Evolutionary conservation across 1,284 basidiomycete species (phyloP), one percentile per base, ranked within the genome.

Genomic region (Phaffia rhodozyma): DNA sequence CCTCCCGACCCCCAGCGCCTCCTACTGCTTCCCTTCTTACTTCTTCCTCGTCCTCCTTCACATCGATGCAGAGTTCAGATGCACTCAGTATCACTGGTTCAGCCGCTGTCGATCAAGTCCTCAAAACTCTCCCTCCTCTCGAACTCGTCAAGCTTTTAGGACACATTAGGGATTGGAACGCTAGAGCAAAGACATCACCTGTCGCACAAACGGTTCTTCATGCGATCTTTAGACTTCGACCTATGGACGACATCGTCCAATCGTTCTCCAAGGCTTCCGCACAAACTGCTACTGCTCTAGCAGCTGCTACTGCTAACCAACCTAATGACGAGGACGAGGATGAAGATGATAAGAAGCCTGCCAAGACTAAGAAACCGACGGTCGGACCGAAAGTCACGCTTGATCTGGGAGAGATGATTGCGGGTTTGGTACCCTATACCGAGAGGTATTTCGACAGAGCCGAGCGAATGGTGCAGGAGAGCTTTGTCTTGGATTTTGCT

Each of bases 111-210:
- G 91, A 94, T 74, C 79, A 84, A 66, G 87, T 97, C 53, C 79
- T 98, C 66, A 80, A 82, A 63, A 84, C 83, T 0, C 81, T 98
- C 5, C 76, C 82, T 0, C 78, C 82, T 1, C 71, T 83, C 13
- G 90, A 94, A 70, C 82, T 98, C 25, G 84, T 86, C 9, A 85
- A 85, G 64, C 81, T 99, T 20, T 78, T 97, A 58, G 80, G 82
- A 52, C 93, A 91, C 75, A 81, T 92, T 47, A 82, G 89, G 54
- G 86, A 89, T 70, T 99, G 94, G 94, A 99, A 97, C 76, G 86
- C 92, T 16, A 87, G 85, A 63, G 87, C 88, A 6, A 86, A 86
- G 71, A 92, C 90, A 27, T 85, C 87, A 66, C 77, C 78, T n/a
- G 81, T 96, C 51, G 94, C 96, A 0, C 94, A 99, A 76, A 79